phyloP scores from a whole-genome alignment of 2,329 filamentous ascomycete genomes.

The Periglandula ipomoeae region DNA sequence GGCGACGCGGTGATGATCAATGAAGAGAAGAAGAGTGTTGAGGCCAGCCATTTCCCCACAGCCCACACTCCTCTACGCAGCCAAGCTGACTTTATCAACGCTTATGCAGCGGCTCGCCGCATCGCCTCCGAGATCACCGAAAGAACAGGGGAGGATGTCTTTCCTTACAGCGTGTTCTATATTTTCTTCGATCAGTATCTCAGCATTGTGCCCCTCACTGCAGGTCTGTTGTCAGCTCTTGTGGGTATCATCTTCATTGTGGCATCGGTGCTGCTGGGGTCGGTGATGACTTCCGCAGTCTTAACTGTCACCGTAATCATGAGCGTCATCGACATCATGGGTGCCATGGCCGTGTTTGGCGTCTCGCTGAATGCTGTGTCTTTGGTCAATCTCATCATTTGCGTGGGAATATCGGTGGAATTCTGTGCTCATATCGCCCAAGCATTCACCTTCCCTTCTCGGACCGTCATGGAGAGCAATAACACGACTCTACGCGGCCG shows the following conservation, averaged over 20 bases:
- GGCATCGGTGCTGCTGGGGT: slow-evolving; percentile 73
- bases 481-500: slow-evolving; percentile 69
- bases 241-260: slow-evolving; percentile 79
- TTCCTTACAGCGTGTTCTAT: slow-evolving; percentile 96
- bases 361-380: slow-evolving; percentile 93
- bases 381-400: slow-evolving; percentile 93
- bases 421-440: slow-evolving; percentile 96
- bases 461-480: slow-evolving; percentile 67
- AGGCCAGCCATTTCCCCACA: slow-evolving; percentile 85
- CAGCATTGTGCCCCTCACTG: slow-evolving; percentile 71
- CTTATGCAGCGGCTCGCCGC: slow-evolving; percentile 80
- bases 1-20: slow-evolving; percentile 76
- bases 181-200: slow-evolving; percentile 99
- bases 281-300: slow-evolving; percentile 68
- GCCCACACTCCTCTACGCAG: slow-evolving; percentile 78
- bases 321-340: slow-evolving; percentile 90
- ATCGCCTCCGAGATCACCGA: slow-evolving; percentile 69
- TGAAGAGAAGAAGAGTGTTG: slow-evolving; percentile 53
- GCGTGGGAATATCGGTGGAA: slow-evolving; percentile 90
- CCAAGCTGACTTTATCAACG: slow-evolving; percentile 86
- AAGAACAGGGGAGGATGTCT: slow-evolving; percentile 70
- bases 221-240: slow-evolving; percentile 70
- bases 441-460: slow-evolving; percentile 89
- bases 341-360: slow-evolving; percentile 80
- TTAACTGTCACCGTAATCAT: slow-evolving; percentile 84